Evolutionary conservation across 2,329 filamentous ascomycete genomes (phyloP), one percentile per base, ranked within the genome.

Genomic region (Arthrobotrys megalospora): DNA sequence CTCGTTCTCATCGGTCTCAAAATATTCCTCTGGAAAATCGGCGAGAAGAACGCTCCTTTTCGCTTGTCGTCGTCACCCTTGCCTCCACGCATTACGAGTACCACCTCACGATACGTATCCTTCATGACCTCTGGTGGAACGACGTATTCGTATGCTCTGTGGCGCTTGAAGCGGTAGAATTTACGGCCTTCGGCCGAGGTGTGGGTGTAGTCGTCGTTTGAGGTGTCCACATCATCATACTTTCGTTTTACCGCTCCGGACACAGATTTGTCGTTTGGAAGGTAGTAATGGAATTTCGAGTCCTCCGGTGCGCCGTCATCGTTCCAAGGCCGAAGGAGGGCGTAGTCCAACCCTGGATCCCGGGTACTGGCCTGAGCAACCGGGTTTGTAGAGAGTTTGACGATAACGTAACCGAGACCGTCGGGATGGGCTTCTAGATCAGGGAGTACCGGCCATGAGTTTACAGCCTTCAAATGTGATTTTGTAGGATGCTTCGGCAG

Each of bases 381-480:
- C 2, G 90, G 90, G 82, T 90, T 91, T 80, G 88, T 89, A 64
- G 87, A 87, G 84, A 92, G 91, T 84, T 92, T 92, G 85, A 92
- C 87, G 12, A 90, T 89, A 80, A 91, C 88, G 82, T 92, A 92
- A 78, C 90, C 90, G 68, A 90, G 90, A 1, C 88, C 89, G 83
- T 92, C 90, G 58, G 90, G 90, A 85, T 91, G 91, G n/a, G 89
- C 88, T 76, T 91, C 88, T 48, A 90, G 86, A 81, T 92, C 90
- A 5, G 90, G 90, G 16, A 92, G 84, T 45, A 92, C 84, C 32
- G 90, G 89, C 77, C 87, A 88, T 16, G 88, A 88, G 50, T 90
- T 88, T 14, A 90, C 86, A 2, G 91, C 85, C 81, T 87, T 88
- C 76, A 91, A 83, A 21, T 77, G 43, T 3, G 80, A 76, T 34